Evolutionary conservation across 2,329 filamentous ascomycete species (phyloP).

Genomic region (Verticillium isaacii): DNA sequence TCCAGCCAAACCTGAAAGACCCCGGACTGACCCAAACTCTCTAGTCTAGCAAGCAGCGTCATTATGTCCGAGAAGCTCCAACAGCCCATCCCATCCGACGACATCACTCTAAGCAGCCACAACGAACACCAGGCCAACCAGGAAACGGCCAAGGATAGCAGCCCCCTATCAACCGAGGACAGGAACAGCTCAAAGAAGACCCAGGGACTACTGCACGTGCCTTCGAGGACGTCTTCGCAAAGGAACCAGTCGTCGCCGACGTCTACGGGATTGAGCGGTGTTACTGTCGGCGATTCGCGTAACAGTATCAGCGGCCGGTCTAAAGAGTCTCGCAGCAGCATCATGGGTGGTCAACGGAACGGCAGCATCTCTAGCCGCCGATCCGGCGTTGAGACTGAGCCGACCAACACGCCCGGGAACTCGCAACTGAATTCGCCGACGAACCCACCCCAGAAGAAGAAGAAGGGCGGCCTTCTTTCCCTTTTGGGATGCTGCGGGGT

Average conservation of each 20-base stretch:
- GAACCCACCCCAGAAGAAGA: constrained; percentile 47
- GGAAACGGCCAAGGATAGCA: constrained; percentile 39
- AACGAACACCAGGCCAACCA: constrained; percentile 25
- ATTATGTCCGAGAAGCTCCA: constrained; percentile 27
- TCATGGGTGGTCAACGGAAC: constrained; percentile 58
- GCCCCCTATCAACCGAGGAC: constrained; percentile 35
- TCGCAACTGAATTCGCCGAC: constrained; percentile 49
- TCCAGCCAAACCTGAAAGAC: neutral
- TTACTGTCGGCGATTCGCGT: constrained; percentile 52
- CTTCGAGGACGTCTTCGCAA: constrained; percentile 59
- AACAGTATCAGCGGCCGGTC: constrained; percentile 61
- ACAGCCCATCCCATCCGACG: constrained; percentile 18
- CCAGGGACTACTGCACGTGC: constrained; percentile 50
- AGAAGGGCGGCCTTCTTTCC: constrained; percentile 48
- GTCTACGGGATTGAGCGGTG: constrained; percentile 55
- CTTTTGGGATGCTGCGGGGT: constrained; percentile 65
- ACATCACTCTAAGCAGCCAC: constrained; percentile 16
- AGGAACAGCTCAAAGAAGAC: constrained; percentile 41
- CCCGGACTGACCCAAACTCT: neutral
- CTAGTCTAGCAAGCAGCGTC: neutral
- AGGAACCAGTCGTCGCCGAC: constrained; percentile 56
- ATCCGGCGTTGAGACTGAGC: constrained; percentile 46
- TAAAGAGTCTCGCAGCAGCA: constrained; percentile 61
- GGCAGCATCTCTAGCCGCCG: constrained; percentile 64
- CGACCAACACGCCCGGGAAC: constrained; percentile 41